Conservation (phyloP, 768 basidiomycete genomes). For the Tulasnella calospora region DNA sequence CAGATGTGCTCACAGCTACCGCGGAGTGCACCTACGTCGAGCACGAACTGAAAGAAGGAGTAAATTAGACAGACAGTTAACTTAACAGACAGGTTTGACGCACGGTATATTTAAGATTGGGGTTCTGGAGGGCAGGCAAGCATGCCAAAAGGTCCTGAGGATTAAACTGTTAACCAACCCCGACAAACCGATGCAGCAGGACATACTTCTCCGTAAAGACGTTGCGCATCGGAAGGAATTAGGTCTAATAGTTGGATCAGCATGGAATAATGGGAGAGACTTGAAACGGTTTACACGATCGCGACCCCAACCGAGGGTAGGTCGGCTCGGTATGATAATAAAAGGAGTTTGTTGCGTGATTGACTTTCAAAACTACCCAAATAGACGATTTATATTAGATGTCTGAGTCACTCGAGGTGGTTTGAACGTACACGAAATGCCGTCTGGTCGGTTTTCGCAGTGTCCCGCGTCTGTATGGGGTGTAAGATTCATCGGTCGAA, state of each 20-base stretch:
- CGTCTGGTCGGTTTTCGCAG: not conserved
- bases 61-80: not conserved
- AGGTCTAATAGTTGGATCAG: not conserved
- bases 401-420: not conserved
- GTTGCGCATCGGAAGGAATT: not conserved
- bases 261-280: not conserved
- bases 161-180: not conserved
- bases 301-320: not conserved
- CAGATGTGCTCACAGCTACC: not conserved
- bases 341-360: not conserved
- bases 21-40: not conserved
- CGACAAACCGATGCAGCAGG: not conserved
- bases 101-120: not conserved
- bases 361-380: not conserved
- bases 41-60: not conserved
- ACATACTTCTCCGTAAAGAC: not conserved
- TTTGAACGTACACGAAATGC: not conserved
- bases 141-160: not conserved
- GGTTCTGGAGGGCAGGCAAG: not conserved
- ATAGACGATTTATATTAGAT: not conserved
- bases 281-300: not conserved
- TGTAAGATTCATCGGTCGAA: not conserved
- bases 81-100: not conserved
- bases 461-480: not conserved
- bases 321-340: not conserved